A percentile compares a stretch with the other conserved stretches of the same genome.
These are phyloP conservation scores for Rusavskia elegans DNA, from an alignment of 495 filamentous ascomycete genomes.

Conservation along the genomic window DNA sequence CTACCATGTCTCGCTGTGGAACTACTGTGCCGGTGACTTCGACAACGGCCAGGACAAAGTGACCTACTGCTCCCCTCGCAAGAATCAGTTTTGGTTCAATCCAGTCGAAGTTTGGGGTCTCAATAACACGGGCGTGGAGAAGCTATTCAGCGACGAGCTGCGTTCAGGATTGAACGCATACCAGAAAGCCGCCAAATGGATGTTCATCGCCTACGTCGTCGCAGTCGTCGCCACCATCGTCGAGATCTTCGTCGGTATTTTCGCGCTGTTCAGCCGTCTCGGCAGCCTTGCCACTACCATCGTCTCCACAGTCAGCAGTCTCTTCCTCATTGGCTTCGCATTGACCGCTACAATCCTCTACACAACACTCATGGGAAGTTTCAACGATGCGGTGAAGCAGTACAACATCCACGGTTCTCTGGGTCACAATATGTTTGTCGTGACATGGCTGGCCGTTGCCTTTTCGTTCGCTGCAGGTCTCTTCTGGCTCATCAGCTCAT, in stretches of 20 bases:
- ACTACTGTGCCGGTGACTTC: conserved; percentile 56
- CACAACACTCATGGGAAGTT: conserved; percentile 36
- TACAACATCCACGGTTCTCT: conserved; percentile 51
- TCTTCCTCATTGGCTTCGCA: conserved; percentile 40
- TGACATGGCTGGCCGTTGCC: conserved; percentile 63
- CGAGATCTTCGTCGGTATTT: conserved; percentile 52
- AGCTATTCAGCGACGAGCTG: conserved; percentile 46
- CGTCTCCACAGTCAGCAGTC: conserved; percentile 42
- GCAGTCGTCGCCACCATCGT: conserved; percentile 55
- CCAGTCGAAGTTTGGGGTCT: conserved; percentile 44
- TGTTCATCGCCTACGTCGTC: conserved; percentile 54
- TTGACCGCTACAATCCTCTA: conserved; percentile 46
- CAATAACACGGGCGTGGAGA: conserved; percentile 35
- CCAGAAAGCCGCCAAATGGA: conserved; percentile 59
- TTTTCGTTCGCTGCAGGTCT: conserved; percentile 56
- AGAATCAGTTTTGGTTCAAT: conserved; percentile 66
- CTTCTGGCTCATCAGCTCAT: conserved; percentile 83
- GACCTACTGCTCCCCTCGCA: conserved; percentile 36
- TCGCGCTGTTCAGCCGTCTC: conserved; percentile 51
- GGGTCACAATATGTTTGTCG: conserved; percentile 49
- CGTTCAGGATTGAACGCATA: conserved; percentile 49
- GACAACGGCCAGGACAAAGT: conserved; percentile 20
- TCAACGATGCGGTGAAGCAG: conserved; percentile 43
- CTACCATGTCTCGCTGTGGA: conserved; percentile 74
- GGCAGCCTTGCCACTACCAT: conserved; percentile 67